These are phyloP conservation scores for Funneliformis mosseae DNA, from an alignment of 192 early-diverging fungal genomes.

Conservation along the genomic window DNA sequence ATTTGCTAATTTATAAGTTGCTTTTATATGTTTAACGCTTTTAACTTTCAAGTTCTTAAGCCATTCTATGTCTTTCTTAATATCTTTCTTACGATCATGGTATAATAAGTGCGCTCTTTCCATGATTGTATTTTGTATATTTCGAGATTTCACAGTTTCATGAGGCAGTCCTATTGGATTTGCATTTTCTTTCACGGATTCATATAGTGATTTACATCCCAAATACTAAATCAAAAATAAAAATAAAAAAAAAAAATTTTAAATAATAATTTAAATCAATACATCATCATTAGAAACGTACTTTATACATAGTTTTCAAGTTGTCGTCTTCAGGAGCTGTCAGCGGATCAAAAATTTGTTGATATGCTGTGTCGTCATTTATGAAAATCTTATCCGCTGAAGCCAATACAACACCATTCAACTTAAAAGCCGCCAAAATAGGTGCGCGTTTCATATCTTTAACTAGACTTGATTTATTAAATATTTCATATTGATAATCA, in stretches of 20 bases:
- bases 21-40: conserved; percentile 67
- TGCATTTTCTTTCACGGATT: conserved; percentile 59
- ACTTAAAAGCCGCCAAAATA: conserved; percentile 66
- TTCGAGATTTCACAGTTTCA: conserved; percentile 47
- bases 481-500: conserved; percentile 50
- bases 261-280: not conserved
- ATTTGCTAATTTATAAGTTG: conserved; percentile 47
- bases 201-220: conserved; percentile 67
- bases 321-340: not conserved
- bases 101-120: conserved; percentile 79
- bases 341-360: no score
- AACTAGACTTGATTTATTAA: conserved; percentile 47
- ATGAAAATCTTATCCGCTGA: no score
- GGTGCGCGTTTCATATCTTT: conserved; percentile 61
- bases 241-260: not conserved
- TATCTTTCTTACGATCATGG: conserved; percentile 58
- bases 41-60: conserved; percentile 66
- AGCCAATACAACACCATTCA: no score
- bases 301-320: not conserved
- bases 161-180: conserved; percentile 52
- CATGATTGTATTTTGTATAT: conserved; percentile 64
- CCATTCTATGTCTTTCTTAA: conserved; percentile 55
- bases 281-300: not conserved
- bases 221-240: conserved; percentile 43
- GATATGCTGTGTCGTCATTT: no score